Conservation (phyloP, 139 green algal genomes). For the Coccomyxa sp. region DNA sequence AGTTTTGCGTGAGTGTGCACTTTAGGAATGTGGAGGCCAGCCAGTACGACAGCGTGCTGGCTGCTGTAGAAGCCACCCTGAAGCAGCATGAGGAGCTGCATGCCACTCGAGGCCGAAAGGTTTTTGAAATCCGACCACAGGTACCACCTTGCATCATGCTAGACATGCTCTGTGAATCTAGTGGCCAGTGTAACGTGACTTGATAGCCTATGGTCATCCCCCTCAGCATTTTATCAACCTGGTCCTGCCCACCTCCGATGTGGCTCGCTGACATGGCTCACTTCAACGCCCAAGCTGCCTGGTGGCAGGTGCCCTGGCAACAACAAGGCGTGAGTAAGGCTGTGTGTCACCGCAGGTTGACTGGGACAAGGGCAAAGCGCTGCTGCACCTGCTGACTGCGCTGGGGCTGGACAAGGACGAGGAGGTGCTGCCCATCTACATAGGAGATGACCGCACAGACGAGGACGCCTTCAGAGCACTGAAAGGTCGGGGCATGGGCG, state of each 20-base stretch:
- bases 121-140: slow-evolving; percentile 88
- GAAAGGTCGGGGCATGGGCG: slow-evolving; percentile 20
- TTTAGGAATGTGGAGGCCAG: slow-evolving; percentile 81
- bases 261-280: too few species aligned
- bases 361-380: slow-evolving; percentile 95
- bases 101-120: slow-evolving; percentile 82
- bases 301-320: too few species aligned
- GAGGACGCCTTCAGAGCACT: slow-evolving; percentile 91
- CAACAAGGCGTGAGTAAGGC: too few species aligned
- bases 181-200: too few species aligned
- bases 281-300: too few species aligned
- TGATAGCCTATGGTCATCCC: too few species aligned
- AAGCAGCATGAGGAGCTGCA: slow-evolving; percentile 48
- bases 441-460: slow-evolving; percentile 96
- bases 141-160: slow-evolving; percentile 19
- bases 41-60: slow-evolving; percentile 55
- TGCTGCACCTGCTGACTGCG: slow-evolving; percentile 83
- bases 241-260: too few species aligned
- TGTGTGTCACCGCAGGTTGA: slow-evolving; percentile 81
- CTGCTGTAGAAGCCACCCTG: slow-evolving; percentile 48
- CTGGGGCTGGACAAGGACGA: slow-evolving; percentile 58
- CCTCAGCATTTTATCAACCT: too few species aligned
- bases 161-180: too few species aligned
- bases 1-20: slow-evolving; percentile 92
- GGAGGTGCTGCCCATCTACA: slow-evolving; percentile 85